Evolutionary conservation across 2,329 filamentous ascomycete species (phyloP).

Genomic region (Pseudogymnoascus sp.): DNA sequence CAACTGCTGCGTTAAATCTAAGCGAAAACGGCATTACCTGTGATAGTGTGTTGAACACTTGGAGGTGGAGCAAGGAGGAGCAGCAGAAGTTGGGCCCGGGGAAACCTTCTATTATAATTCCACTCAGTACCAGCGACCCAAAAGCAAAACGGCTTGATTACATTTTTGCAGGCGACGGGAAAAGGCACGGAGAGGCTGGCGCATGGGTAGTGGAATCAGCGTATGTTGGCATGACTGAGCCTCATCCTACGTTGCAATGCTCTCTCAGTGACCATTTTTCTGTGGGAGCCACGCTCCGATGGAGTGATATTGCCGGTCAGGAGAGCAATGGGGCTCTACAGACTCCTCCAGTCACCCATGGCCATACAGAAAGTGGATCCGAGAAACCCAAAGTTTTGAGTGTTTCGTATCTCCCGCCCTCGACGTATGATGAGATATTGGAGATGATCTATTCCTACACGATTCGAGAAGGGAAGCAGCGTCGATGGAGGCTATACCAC

Average conservation of each 20-base stretch:
- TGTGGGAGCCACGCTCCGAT: slow-evolving; percentile 65
- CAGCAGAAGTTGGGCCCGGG: slow-evolving; percentile 60
- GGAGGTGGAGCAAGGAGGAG: slow-evolving; percentile 73
- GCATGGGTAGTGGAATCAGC: slow-evolving; percentile 63
- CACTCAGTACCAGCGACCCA: slow-evolving; percentile 59
- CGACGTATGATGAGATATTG: slow-evolving; percentile 65
- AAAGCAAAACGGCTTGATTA: slow-evolving; percentile 88
- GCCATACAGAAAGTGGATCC: slow-evolving; percentile 16
- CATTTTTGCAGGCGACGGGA: slow-evolving; percentile 66
- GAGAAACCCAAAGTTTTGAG: slow-evolving; percentile 14
- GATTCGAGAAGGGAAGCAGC: slow-evolving; percentile 62
- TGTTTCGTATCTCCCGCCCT: slow-evolving; percentile 33
- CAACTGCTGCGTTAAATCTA: slow-evolving; percentile 71
- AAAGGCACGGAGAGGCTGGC: slow-evolving; percentile 25
- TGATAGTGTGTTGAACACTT: slow-evolving; percentile 80
- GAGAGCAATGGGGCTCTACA: slow-evolving; percentile 21
- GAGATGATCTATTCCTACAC: slow-evolving; percentile 60
- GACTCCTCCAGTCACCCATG: slow-evolving; percentile 17
- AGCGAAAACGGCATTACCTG: slow-evolving; percentile 77
- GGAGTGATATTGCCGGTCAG: neutral
- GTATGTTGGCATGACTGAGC: slow-evolving; percentile 69
- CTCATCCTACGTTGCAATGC: slow-evolving; percentile 72
- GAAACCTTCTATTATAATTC: slow-evolving; percentile 49
- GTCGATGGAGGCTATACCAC: slow-evolving; percentile 61
- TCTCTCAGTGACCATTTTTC: slow-evolving; percentile 94